These are phyloP conservation scores for Panaeolus papilionaceus DNA, from an alignment of 768 basidiomycete species.

Conservation along the genomic window DNA sequence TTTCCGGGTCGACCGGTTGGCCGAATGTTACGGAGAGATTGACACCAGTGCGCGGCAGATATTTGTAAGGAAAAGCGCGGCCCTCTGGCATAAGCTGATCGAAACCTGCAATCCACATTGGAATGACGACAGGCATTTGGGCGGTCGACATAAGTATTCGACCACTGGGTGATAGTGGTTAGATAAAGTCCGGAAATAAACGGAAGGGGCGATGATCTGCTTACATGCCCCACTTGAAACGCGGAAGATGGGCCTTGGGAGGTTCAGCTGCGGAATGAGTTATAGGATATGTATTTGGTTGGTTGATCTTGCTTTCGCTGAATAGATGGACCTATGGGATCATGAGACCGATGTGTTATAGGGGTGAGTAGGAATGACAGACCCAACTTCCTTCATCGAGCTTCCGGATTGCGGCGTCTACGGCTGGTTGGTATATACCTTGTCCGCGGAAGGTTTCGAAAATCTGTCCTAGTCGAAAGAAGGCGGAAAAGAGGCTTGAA, in stretches of 20 bases:
- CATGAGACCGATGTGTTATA: conserved; percentile 4
- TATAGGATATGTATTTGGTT: conserved; percentile 57
- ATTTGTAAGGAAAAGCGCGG: conserved; percentile 76
- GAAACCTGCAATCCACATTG: conserved; percentile 91
- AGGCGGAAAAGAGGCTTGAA: conserved; percentile 78
- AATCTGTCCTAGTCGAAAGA: conserved; percentile 90
- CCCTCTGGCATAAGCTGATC: conserved; percentile 92
- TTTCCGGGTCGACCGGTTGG: conserved; percentile 60
- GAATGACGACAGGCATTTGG: conserved; percentile 79
- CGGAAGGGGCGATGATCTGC: conserved; percentile 38
- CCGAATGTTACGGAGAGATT: conserved; percentile 83
- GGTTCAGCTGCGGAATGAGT: conserved; percentile 43
- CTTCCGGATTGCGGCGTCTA: conserved; percentile 83
- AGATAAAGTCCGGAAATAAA: conserved; percentile 13
- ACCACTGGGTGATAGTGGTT: conserved; percentile 55
- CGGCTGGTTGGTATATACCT: conserved; percentile 86
- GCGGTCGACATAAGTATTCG: conserved; percentile 73
- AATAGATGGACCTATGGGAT: conserved; percentile 81
- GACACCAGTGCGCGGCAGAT: conserved; percentile 65
- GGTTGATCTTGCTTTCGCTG: conserved; percentile 88
- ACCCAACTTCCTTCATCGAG: conserved; percentile 90
- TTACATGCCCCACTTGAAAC: conserved; percentile 97
- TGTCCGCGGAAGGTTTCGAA: conserved; percentile 92
- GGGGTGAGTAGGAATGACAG: conserved; percentile 32
- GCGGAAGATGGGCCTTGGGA: conserved; percentile 51